A percentile compares a stretch with the other conserved stretches of the same genome.
Evolutionary conservation across 2,329 filamentous ascomycete genomes (phyloP).

Genomic region (Sphaerulina vaccinii): DNA sequence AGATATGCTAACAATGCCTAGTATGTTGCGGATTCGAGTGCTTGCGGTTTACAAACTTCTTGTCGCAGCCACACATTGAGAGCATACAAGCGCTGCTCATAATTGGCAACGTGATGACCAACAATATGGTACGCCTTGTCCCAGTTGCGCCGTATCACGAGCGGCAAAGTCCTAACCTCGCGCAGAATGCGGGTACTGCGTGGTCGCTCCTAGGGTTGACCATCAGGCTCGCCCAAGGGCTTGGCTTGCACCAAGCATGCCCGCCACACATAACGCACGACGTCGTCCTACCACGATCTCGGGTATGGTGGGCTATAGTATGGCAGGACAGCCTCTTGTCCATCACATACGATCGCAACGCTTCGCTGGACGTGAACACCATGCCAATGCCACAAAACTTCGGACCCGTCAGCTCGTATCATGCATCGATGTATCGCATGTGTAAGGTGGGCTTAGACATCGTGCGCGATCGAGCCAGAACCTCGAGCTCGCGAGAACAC

Average conservation of each 20-base stretch:
- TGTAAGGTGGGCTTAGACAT: slow-evolving; percentile 61
- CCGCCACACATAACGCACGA: slow-evolving; percentile 53
- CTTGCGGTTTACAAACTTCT: slow-evolving; percentile 62
- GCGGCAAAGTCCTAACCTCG: slow-evolving; percentile 37
- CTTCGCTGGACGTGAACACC: slow-evolving; percentile 53
- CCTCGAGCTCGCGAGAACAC: slow-evolving; percentile 54
- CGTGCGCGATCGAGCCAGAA: slow-evolving; percentile 55
- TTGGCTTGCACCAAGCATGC: slow-evolving; percentile 60
- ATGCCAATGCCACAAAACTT: slow-evolving; percentile 38
- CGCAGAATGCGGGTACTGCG: slow-evolving; percentile 58
- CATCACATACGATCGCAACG: slow-evolving; percentile 62
- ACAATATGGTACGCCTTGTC: slow-evolving; percentile 33
- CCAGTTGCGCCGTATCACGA: slow-evolving; percentile 12
- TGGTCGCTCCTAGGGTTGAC: slow-evolving; percentile 62
- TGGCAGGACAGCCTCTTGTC: slow-evolving; percentile 66
- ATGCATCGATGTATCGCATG: slow-evolving; percentile 57
- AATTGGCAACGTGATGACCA: slow-evolving; percentile 54
- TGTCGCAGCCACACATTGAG: slow-evolving; percentile 61
- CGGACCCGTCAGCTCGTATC: slow-evolving; percentile 53
- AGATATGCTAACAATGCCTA: not conserved
- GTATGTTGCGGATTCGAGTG: slow-evolving; percentile 64
- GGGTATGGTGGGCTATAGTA: slow-evolving; percentile 58
- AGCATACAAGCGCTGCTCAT: slow-evolving; percentile 62
- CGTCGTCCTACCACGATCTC: slow-evolving; percentile 40
- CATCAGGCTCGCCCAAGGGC: slow-evolving; percentile 59